Conservation (phyloP, 1,284 basidiomycete genomes). For the Rugosomyces carneus region DNA sequence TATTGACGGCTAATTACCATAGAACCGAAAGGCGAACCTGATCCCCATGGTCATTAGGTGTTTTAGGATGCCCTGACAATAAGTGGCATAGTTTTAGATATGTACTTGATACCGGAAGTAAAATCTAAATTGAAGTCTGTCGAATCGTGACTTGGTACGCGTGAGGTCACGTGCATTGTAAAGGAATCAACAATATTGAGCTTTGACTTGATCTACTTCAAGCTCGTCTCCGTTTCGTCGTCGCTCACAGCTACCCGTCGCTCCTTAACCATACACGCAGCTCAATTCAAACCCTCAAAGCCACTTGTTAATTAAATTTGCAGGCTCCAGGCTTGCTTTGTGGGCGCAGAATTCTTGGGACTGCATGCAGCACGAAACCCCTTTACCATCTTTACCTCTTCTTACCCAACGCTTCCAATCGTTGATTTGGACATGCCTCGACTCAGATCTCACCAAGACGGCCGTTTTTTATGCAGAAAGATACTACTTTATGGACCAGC, state of each 20-base stretch:
- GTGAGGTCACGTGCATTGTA: conserved; percentile 18
- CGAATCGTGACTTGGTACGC: conserved; percentile 10
- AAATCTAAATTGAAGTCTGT: background rate
- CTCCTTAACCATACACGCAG: conserved; percentile 11
- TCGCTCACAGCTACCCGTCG: background rate
- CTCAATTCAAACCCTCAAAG: conserved; percentile 4
- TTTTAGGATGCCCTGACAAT: background rate
- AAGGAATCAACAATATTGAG: conserved; percentile 17
- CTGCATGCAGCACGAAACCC: conserved; percentile 40
- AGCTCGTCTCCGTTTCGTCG: conserved; percentile 13
- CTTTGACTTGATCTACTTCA: conserved; percentile 10
- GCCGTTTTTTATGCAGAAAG: conserved; percentile 81
- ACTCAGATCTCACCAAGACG: conserved; percentile 66
- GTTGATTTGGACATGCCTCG: conserved; percentile 73
- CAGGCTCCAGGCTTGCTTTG: conserved; percentile 4
- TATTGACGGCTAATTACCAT: conserved; percentile 16
- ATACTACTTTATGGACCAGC: conserved; percentile 60
- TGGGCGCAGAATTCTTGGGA: conserved; percentile 11
- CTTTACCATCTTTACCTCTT: conserved; percentile 40
- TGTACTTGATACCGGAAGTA: conserved; percentile 1
- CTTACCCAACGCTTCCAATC: conserved; percentile 61
- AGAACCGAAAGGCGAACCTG: conserved; percentile 72
- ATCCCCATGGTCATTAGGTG: conserved; percentile 46
- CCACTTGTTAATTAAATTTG: background rate
- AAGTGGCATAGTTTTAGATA: conserved; percentile 1